Evolutionary conservation across 805 yeast genomes (phyloP).

Genomic region (Candida multigemmis): DNA sequence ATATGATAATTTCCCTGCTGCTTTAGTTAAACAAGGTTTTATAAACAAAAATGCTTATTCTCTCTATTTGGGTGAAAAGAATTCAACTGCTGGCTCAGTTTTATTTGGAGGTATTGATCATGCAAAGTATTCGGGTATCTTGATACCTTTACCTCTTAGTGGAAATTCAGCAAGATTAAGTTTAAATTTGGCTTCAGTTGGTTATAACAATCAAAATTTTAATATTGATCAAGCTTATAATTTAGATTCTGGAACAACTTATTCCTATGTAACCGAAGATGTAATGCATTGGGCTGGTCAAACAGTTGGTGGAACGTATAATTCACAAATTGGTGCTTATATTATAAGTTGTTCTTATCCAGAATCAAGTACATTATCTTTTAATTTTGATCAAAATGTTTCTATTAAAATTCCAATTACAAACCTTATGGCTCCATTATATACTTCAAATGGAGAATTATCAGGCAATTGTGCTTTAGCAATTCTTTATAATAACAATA

Average conservation of each 20-base stretch:
- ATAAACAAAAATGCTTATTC: slow-evolving; percentile 20
- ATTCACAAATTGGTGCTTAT: slow-evolving; percentile 31
- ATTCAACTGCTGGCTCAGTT: slow-evolving; percentile 9
- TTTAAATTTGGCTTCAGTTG: slow-evolving; percentile 12
- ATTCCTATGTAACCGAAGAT: slow-evolving; percentile 28
- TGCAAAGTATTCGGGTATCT: slow-evolving; percentile 12
- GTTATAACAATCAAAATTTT: slow-evolving; percentile 5
- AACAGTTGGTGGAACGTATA: slow-evolving; percentile 33
- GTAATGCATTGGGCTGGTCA: slow-evolving; percentile 23
- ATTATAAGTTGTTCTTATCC: slow-evolving; percentile 27
- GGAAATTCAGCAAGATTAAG: no score
- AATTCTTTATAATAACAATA: no score
- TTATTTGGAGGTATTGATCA: slow-evolving; percentile 16
- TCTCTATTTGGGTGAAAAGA: slow-evolving; percentile 13
- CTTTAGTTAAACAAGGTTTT: slow-evolving; percentile 15
- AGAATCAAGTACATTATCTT: no score
- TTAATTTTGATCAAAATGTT: no score
- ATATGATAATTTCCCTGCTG: slow-evolving; percentile 20
- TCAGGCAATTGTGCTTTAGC: no score
- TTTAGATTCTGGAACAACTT: slow-evolving; percentile 28
- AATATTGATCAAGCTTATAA: slow-evolving; percentile 10
- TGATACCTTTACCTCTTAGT: slow-evolving; percentile 10
- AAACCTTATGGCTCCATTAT: no score
- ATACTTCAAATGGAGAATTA: no score
- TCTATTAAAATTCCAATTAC: no score